Base-by-base conservation (phyloP, 768 basidiomycete species). In the Leccinum boreale region DNA sequence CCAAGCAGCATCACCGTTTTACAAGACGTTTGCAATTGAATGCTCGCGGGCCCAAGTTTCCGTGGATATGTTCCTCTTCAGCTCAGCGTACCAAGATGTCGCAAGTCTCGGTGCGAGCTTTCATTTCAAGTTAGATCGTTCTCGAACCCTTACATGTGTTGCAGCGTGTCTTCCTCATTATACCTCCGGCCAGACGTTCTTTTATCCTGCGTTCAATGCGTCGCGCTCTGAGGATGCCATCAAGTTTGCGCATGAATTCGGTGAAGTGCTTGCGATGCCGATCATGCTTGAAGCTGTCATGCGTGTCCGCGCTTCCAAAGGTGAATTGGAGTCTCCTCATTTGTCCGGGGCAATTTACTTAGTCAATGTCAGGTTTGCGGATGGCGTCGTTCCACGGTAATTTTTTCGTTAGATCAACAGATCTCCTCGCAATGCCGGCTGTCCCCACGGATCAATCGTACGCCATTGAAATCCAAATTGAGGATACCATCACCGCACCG, bases 11-110 rank as follows among this genome's bases (percentile, higher is more conserved):
- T 90, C 89, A 17, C 84, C 89, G 4, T 99, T 96, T 79, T 98
- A 98, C 81, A 99, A 99, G 79, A 93, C 92, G 0, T 98, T 98
- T 63, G 94, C 97, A 17, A 99, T 98, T 67, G 97, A 98, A 65
- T 98, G 96, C 70, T 98, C 96, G 12, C 86, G 95, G 57, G 87
- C 92, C 5, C 97, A 98, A 73, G 92, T 99, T 47, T 93, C 94
- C 0, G 96, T 98, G 58, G 96, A 98, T 72, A 98, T 99, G 96
- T 98, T 98, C 87, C 79, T 99, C 57, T 98, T 98, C 79, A 92
- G 92, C 63, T 81, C 93, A 8, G 79, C 81, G 19, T 99, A 98
- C 70, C 94, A 95, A 64, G 97, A 98, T 74, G 93, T 98, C 46
- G 94, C 97, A 1, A 94, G 87, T 58, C 81, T 99, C 17, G 89